Percentiles rank a stretch among this genome's conserved stretches.
phyloP scores from a whole-genome alignment of 2,329 filamentous ascomycete genomes.

The Orbilia blumenaviensis region DNA sequence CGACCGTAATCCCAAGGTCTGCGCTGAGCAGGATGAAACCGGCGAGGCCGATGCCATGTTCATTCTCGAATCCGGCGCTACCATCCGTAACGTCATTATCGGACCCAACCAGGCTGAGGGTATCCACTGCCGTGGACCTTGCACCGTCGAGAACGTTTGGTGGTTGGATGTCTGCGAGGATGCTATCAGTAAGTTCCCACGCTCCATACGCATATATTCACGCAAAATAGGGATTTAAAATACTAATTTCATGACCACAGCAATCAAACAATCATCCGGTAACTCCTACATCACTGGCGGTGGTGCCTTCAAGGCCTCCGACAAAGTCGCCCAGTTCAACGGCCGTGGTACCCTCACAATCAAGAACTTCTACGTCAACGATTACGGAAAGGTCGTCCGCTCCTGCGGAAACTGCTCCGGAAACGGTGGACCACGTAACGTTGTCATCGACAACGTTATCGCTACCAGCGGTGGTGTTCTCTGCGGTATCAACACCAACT shows the following conservation, averaged over 20 bases:
- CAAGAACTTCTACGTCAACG: slow-evolving; percentile 52
- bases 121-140: slow-evolving; percentile 61
- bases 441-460: slow-evolving; percentile 63
- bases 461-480: slow-evolving; percentile 62
- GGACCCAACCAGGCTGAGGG: slow-evolving; percentile 62
- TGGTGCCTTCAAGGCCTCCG: slow-evolving; percentile 63
- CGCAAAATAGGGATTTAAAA: not conserved
- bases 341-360: slow-evolving; percentile 63
- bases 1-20: slow-evolving; percentile 63
- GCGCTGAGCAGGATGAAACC: slow-evolving; percentile 63
- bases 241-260: not conserved
- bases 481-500: slow-evolving; percentile 63
- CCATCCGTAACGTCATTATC: slow-evolving; percentile 60
- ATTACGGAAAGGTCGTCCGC: slow-evolving; percentile 66
- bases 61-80: slow-evolving; percentile 48
- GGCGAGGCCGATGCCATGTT: slow-evolving; percentile 63
- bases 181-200: slow-evolving; percentile 30
- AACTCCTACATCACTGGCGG: slow-evolving; percentile 63
- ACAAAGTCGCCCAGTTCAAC: slow-evolving; percentile 66
- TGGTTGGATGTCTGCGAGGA: slow-evolving; percentile 56
- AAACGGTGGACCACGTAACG: slow-evolving; percentile 57
- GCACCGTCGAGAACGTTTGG: slow-evolving; percentile 57
- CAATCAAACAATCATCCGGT: slow-evolving; percentile 40
- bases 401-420: slow-evolving; percentile 65
- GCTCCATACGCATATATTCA: not conserved